Evolutionary conservation across 169 alveolate genomes (phyloP), one percentile per base, ranked within the genome.

Genomic region (Plasmodium vivax): DNA sequence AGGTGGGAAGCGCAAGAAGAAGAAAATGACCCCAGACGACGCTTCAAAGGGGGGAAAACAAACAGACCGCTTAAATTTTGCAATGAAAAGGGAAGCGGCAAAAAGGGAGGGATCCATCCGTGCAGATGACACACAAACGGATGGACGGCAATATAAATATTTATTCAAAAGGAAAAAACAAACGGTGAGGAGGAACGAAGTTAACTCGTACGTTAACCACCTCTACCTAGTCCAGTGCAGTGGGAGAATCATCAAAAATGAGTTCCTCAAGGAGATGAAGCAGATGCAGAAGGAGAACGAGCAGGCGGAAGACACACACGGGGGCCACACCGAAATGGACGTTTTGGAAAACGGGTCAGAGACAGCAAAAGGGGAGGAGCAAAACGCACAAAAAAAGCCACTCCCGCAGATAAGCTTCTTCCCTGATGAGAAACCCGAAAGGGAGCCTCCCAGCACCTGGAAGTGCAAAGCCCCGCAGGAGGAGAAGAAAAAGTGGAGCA

Each of bases 231-330:
- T 90, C 73, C 94, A 90, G 75, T 90, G 94, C 30, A 90, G 94
- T 82, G 94, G 94, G 7, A 16, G 94, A 81, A 90, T 90, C 16
- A 45, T 90, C 36, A 90, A 90, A 71, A 90, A 90, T 90, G 94
- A 90, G 3, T 75, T 75, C 56, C 47, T 87, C 27, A 54, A 87
- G 19, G 93, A 87, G 45, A 87, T 87, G 43, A 80, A 81, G 51
- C 84, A 90, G 73, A 79, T 90, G 10, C 77, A 80, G 73, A 71
- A 80, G 43, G 91, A 58, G 27, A 41, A 27, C 12, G 74, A 83
- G 58, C 71, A 43, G 58, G 30, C 14, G 8, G 30, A 43, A 34
- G 23, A 77, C 68, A 34, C 58, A 27, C 30, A 30, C 3, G 32
- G n/a, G 4, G 84, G 2, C 12, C 19, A 27, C 14, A 10, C 3